Evolutionary conservation across 306 rosid species (phyloP), one percentile per base, ranked within the genome.

Genomic region (Quercus suber): DNA sequence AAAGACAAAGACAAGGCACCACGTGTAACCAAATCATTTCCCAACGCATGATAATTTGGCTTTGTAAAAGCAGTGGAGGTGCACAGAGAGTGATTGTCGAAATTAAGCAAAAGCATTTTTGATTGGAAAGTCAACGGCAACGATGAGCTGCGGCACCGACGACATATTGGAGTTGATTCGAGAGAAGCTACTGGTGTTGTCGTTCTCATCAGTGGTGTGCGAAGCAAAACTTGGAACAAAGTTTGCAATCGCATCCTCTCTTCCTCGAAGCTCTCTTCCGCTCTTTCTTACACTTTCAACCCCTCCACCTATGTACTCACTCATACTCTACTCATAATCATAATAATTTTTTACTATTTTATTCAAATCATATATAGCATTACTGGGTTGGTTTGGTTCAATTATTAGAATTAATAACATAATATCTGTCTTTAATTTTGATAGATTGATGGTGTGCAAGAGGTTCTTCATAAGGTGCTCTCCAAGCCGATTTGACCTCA

Each of bases 181-280:
- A 13, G 49, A 45, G 19, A 71, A 83, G 57, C 87, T 92, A 6
- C 89, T 89, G 2, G 95, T 95, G 0, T 30, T 35, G 21, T 76
- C 87, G 5, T 90, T 92, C 85, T 92, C 92, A 60, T 86, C 92
- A 3, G 91, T 92, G 19, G 81, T 89, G 2, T 92, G 93, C 87
- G 92, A 57, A 84, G 41, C 89, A 90, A 85, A 79, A 35, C 84
- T 1, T 92, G 97, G 97, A 86, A 78, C 73, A 81, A 73, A 9
- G 15, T 84, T n/a, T 86, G 92, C 89, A 76, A 72, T 35, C 86
- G 82, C 43, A 81, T 92, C 74, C 91, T 89, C 76, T 76, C 84
- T 75, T 87, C 88, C 27, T 91, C 95, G 12, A 92, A 89, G 49
- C 85, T 92, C 78, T 80, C 93, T 20, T 84, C 92, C 4, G 92